Percentiles rank a stretch among this genome's conserved stretches.
These are phyloP conservation scores for Cubamyces sp. DNA, from an alignment of 768 basidiomycete species.

Conservation along the genomic window DNA sequence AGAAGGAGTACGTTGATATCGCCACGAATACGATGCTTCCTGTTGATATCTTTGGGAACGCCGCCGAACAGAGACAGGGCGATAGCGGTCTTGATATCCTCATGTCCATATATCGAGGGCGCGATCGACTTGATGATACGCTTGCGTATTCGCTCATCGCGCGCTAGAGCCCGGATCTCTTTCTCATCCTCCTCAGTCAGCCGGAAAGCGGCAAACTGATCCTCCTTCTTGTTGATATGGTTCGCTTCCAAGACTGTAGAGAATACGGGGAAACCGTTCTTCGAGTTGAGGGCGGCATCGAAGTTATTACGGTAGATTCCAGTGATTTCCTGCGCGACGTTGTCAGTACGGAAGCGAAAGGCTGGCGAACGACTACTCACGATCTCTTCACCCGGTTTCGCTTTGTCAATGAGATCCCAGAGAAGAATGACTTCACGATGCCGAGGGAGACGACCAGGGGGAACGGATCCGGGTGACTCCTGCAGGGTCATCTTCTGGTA, in stretches of 20 bases:
- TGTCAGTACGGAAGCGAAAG: constrained; percentile 10
- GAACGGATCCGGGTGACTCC: constrained; percentile 96
- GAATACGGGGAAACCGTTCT: constrained; percentile 99
- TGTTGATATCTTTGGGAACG: constrained; percentile 93
- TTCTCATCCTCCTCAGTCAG: constrained; percentile 97
- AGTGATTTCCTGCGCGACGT: constrained; percentile 79
- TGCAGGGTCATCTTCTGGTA: constrained; percentile 99
- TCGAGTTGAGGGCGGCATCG: constrained; percentile 95
- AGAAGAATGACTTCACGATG: constrained; percentile 96
- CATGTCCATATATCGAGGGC: constrained; percentile 98
- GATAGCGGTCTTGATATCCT: constrained; percentile 97
- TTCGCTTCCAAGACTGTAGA: constrained; percentile 98
- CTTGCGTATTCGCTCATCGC: constrained; percentile 94
- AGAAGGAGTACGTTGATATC: constrained; percentile 97
- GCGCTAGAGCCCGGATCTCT: constrained; percentile 83
- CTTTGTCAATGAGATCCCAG: constrained; percentile 98
- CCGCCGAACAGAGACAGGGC: constrained; percentile 96
- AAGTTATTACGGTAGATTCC: constrained; percentile 99
- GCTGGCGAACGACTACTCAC: constrained; percentile 49
- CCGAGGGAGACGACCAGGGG: constrained; percentile 93
- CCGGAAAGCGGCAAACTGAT: constrained; percentile 96
- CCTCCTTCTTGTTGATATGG: constrained; percentile 99
- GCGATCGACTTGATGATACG: constrained; percentile 98
- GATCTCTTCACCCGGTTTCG: constrained; percentile 98
- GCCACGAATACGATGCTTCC: constrained; percentile 94